A percentile compares a stretch with the other conserved stretches of the same genome.
These are phyloP conservation scores for Potentilla sterilis DNA, from an alignment of 306 rosid species.

Conservation along the genomic window DNA sequence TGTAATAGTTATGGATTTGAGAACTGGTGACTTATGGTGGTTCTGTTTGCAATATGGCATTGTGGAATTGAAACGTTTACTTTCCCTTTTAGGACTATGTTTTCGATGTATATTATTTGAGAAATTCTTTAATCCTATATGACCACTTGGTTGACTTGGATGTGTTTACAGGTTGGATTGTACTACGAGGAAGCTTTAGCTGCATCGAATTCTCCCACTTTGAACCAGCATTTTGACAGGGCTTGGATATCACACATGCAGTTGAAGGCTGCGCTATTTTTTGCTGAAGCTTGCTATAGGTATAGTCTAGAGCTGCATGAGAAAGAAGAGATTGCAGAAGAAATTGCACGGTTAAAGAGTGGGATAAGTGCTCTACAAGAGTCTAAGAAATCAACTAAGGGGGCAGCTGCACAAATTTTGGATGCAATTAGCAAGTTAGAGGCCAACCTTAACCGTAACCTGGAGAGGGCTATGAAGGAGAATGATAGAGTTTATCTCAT, in stretches of 20 bases:
- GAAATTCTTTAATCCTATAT: not conserved
- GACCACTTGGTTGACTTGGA: conserved; percentile 18
- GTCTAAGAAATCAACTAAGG: conserved; percentile 67
- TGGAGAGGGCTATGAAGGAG: conserved; percentile 96
- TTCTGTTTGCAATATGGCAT: not conserved
- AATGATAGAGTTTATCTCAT: conserved; percentile 94
- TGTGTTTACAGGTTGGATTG: conserved; percentile 67
- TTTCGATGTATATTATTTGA: too few species aligned
- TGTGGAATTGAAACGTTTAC: not conserved
- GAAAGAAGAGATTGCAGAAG: conserved; percentile 92
- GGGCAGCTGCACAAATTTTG: conserved; percentile 81
- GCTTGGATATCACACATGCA: conserved; percentile 89
- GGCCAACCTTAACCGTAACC: conserved; percentile 69
- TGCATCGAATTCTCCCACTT: conserved; percentile 64
- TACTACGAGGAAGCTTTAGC: conserved; percentile 95
- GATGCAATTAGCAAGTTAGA: conserved; percentile 83
- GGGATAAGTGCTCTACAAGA: conserved; percentile 61
- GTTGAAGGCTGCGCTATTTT: conserved; percentile 76
- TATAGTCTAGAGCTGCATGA: conserved; percentile 83
- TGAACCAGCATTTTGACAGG: conserved; percentile 84
- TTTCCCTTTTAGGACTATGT: too few species aligned
- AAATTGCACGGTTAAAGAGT: conserved; percentile 76
- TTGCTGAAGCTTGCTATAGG: conserved; percentile 86
- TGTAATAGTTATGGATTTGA: not conserved
- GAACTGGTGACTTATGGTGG: not conserved